Conservation (phyloP, 371 early-diverging fungal genomes). For the Mucor lusitanicus region DNA sequence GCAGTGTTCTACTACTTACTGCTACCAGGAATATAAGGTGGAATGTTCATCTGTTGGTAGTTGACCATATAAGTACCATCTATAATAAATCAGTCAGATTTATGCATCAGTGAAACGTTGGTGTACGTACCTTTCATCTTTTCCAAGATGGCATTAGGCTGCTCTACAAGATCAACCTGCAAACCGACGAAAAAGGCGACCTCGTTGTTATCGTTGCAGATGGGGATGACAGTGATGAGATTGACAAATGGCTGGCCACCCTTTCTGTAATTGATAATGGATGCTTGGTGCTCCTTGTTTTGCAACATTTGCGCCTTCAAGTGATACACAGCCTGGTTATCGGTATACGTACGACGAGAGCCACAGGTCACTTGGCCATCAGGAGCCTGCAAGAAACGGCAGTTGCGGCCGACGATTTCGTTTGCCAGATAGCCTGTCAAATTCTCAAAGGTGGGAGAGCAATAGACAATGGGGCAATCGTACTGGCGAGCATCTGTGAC, state of each 20-base stretch:
- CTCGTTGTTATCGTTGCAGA: conserved; percentile 46
- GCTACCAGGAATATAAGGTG: conserved; percentile 37
- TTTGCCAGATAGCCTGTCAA: conserved; percentile 62
- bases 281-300: conserved; percentile 65
- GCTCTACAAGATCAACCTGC: conserved; percentile 72
- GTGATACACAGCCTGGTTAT: conserved; percentile 59
- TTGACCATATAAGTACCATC: conserved; percentile 63
- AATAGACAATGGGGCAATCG: conserved; percentile 64
- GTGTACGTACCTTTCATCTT: conserved; percentile 46
- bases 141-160: conserved; percentile 67
- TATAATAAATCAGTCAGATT: conserved; percentile 1
- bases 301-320: conserved; percentile 53
- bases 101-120: not conserved
- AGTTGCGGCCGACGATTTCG: conserved; percentile 69
- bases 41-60: conserved; percentile 46
- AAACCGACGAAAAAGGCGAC: conserved; percentile 70
- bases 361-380: conserved; percentile 56
- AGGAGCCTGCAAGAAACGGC: conserved; percentile 69
- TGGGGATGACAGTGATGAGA: conserved; percentile 68
- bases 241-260: conserved; percentile 80
- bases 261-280: conserved; percentile 69
- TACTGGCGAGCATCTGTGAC: conserved; percentile 58
- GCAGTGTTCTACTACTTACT: not conserved
- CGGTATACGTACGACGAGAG: conserved; percentile 60
- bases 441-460: conserved; percentile 62